These are phyloP conservation scores for Glycine soja DNA, from an alignment of 306 rosid species.

Conservation along the genomic window DNA sequence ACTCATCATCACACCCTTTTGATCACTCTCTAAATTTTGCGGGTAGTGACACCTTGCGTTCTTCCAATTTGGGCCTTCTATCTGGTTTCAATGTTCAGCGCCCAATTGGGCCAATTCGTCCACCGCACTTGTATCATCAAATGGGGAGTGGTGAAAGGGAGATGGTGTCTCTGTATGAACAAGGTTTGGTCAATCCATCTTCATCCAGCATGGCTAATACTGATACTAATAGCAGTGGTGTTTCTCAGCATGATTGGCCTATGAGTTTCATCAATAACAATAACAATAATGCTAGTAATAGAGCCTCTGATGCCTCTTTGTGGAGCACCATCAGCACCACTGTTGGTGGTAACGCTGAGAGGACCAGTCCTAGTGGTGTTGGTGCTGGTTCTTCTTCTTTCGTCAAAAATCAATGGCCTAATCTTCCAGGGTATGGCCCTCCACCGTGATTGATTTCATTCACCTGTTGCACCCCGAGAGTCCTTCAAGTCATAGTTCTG, in stretches of 20 bases:
- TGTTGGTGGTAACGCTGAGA: slow-evolving; percentile 28
- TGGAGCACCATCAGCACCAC: slow-evolving; percentile 61
- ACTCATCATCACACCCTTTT: slow-evolving; percentile 37
- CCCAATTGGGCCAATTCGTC: slow-evolving; percentile 49
- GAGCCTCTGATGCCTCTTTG: slow-evolving; percentile 38
- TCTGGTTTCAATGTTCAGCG: slow-evolving; percentile 56
- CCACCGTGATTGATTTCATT: slow-evolving; percentile 45
- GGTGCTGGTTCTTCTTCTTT: slow-evolving; percentile 38
- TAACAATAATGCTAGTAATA: background rate
- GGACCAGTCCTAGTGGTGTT: background rate
- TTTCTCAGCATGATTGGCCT: slow-evolving; percentile 50
- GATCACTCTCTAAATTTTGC: slow-evolving; percentile 31
- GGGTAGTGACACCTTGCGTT: slow-evolving; percentile 12
- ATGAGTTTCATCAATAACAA: slow-evolving; percentile 45
- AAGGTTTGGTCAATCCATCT: slow-evolving; percentile 42
- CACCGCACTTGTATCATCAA: slow-evolving; percentile 41
- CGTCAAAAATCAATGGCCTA: slow-evolving; percentile 55
- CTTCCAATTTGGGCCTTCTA: slow-evolving; percentile 55
- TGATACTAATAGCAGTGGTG: background rate
- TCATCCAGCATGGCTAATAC: slow-evolving; percentile 21
- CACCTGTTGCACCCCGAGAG: slow-evolving; percentile 10
- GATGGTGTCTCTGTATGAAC: slow-evolving; percentile 29
- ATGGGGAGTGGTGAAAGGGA: slow-evolving; percentile 45
- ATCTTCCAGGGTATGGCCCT: slow-evolving; percentile 52
- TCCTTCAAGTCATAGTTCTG: background rate